Evolutionary conservation across 225 moss, liverwort and hornwort species (phyloP), one percentile per base, ranked within the genome.

Genomic region (Thuidium tamariscinum): DNA sequence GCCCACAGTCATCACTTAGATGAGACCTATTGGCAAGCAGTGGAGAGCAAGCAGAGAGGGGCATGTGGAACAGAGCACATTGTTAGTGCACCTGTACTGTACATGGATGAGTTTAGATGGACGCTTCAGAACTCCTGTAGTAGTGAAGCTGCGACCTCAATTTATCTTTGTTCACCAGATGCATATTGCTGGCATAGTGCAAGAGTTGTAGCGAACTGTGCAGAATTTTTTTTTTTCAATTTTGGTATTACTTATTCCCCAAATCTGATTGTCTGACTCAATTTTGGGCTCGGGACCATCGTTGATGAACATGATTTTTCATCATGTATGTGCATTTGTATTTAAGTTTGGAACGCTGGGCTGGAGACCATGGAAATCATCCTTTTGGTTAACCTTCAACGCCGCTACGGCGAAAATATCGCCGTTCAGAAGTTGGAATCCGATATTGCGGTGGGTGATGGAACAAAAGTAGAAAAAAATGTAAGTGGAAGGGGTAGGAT

Each of bases 1-100:
- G 84, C 96, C 98, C 57, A 98, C 98, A 29, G 96, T 98, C 64
- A 97, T 98, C 91, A 96, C 98, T 61, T 97, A 88, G 87, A 71
- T 22, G 80, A 66, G 82, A 77, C 56, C 14, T 34, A 9, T 22
- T 88, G 87, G 89, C 82, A 84, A 87, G 87, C 79, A 87, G 85
- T 75, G 86, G 74, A 73, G 77, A 85, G 83, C 80, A 75, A 89
- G 78, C 90, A 89, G 84, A 89, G 55, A 84, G 85, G 71, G 68
- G 84, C 84, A 71, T 68, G 32, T 86, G 75, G 68, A 29, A 26
- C 26, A 16, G 37, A 77, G 77, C 55, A 16, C 37, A 26, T 37
- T 55, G 77, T 1, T 10, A 79, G 89, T 79, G 73, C 72, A 66
- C 62, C 44, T 55, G 26, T 42, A 52, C 76, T 55, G 19, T 2